Conservation (phyloP, 139 green algal species). For the Picochlorum sp. region DNA sequence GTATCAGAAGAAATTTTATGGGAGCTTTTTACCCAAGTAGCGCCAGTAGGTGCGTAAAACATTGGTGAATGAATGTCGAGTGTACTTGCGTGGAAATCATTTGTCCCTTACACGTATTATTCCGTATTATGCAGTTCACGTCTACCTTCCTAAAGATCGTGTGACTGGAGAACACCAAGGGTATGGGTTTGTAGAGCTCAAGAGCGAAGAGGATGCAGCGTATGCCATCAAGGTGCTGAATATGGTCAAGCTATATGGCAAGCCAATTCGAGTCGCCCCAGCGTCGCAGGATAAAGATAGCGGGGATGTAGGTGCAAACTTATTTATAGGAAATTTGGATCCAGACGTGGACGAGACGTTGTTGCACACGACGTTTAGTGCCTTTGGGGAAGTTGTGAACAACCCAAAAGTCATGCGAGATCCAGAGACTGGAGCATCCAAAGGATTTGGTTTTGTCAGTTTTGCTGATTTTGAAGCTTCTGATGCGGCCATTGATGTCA, state of each 20-base stretch:
- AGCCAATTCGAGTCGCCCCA: conserved; percentile 95
- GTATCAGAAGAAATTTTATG: conserved; percentile 94
- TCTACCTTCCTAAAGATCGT: conserved; percentile 97
- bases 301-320: conserved; percentile 89
- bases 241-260: conserved; percentile 92
- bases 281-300: conserved; percentile 69
- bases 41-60: conserved; percentile 70
- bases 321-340: conserved; percentile 97
- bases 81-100: not conserved
- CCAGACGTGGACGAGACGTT: conserved; percentile 97
- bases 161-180: conserved; percentile 91
- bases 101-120: not conserved
- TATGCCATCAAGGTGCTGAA: conserved; percentile 96
- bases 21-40: conserved; percentile 95
- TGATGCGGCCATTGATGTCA: conserved; percentile 90
- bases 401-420: conserved; percentile 97
- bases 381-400: conserved; percentile 88
- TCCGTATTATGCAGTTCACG: conserved; percentile 68
- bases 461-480: conserved; percentile 91
- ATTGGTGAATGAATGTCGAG: not conserved
- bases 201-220: conserved; percentile 85
- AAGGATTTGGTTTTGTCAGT: conserved; percentile 93
- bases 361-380: conserved; percentile 97
- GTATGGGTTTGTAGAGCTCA: conserved; percentile 98
- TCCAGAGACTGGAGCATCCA: conserved; percentile 75